Base-by-base conservation (phyloP, 345 rosid species). In the Cardamine resedifolia region DNA sequence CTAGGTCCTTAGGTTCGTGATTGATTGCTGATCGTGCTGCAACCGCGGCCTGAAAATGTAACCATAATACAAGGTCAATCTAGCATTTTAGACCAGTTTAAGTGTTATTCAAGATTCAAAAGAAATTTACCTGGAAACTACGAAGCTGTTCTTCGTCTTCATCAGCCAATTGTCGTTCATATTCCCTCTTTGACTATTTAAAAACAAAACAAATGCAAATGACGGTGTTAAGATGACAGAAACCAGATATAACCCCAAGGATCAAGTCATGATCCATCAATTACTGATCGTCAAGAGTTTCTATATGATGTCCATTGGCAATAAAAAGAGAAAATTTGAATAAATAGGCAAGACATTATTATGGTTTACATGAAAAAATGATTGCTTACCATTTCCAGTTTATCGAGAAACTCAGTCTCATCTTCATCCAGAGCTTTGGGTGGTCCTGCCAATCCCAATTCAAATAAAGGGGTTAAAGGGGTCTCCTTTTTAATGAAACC, bases 381-480 rank as follows among this genome's bases (percentile, higher is more conserved):
- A 49, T 10, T 2, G 23, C 89, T 88, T 78, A 94, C 97, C 91
- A 27, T 87, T 72, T 89, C 96, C 71, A 81, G 66, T 10, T 82
- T 87, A 49, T 95, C 96, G 16, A 95, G 97, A 83, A 91, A 95
- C 85, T 95, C 99, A 5, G 96, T 91, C 81, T 95, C 99, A 27
- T 95, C 97, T 70, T 90, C 96, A 78, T 95, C 99, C 78, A 95
- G 74, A 67, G 99, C 91, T 85, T 95, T 95, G 3, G 99, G 99
- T 27, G 97, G 99, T 71, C 96, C 99, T 95, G 79, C 2, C 8
- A 58, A 66, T 38, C 21, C 68, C 55, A 70, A 49, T 64, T 15
- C 21, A 66, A 52, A 49, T 15, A 65, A 11, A 23, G 19, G 8
- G 45, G 19, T 50, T 39, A 69, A 41, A 18, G 23, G 30, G 27